Percentiles rank a stretch among this genome's conserved stretches.
phyloP scores from a whole-genome alignment of 2,329 filamentous ascomycete genomes.

The Mariannaea elegans region DNA sequence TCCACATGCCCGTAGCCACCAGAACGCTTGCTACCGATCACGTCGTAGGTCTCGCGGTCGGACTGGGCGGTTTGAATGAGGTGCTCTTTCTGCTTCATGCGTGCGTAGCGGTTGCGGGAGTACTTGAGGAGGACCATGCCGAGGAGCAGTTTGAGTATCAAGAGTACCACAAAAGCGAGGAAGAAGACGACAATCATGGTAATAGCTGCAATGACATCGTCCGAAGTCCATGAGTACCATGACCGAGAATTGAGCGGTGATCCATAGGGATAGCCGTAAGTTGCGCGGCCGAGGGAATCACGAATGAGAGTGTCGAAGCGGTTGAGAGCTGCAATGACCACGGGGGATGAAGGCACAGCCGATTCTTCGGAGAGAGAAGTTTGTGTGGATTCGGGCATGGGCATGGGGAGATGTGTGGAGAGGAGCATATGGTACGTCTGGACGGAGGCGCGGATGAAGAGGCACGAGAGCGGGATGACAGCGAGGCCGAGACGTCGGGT shows the following conservation, averaged over 20 bases:
- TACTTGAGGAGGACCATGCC: constrained; percentile 89
- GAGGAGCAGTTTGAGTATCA: constrained; percentile 85
- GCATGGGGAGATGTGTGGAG: constrained; percentile 79
- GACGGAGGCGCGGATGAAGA: constrained; percentile 93
- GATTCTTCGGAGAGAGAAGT: constrained; percentile 73
- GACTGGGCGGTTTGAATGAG: constrained; percentile 54
- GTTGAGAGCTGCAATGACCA: constrained; percentile 79
- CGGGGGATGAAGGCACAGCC: constrained; percentile 71
- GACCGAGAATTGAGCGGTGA: constrained; percentile 49
- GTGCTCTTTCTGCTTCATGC: constrained; percentile 78
- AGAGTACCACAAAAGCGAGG: constrained; percentile 82
- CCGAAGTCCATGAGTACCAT: constrained; percentile 69
- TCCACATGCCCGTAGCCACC: constrained; percentile 89
- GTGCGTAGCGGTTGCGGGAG: constrained; percentile 78
- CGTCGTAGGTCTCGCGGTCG: constrained; percentile 67
- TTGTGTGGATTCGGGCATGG: constrained; percentile 70
- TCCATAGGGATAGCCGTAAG: constrained; percentile 67
- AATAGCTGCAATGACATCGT: constrained; percentile 76
- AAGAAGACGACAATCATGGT: constrained; percentile 92
- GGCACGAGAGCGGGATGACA: constrained; percentile 89
- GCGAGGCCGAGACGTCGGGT: constrained; percentile 90
- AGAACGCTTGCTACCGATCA: constrained; percentile 73
- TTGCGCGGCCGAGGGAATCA: constrained; percentile 77
- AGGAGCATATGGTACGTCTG: constrained; percentile 99
- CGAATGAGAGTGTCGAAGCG: constrained; percentile 81